These are phyloP conservation scores for Barnettozyma botsteinii DNA, from an alignment of 805 yeast species.

Conservation along the genomic window DNA sequence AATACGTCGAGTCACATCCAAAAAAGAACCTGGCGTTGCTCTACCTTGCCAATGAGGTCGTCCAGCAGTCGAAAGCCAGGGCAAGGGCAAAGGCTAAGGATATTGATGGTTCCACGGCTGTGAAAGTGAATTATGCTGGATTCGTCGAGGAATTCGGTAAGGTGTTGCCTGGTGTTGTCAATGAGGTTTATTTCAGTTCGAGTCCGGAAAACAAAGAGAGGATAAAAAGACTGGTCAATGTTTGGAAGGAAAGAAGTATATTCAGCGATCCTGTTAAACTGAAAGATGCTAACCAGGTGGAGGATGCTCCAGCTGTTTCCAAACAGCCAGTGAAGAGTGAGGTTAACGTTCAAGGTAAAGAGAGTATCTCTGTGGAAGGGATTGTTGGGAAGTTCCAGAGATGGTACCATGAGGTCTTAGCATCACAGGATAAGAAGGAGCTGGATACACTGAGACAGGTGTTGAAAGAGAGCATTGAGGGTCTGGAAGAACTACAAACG, in stretches of 20 bases:
- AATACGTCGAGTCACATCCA: constrained; percentile 30
- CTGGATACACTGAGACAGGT: constrained; percentile 1
- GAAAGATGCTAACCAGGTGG: constrained; percentile 2
- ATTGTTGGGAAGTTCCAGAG: constrained; percentile 14
- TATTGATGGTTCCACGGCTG: constrained; percentile 15
- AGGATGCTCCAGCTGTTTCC: background rate
- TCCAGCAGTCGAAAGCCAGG: constrained; percentile 65
- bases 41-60: constrained; percentile 74
- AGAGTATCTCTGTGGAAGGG: constrained; percentile 1
- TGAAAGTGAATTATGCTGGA: constrained; percentile 48
- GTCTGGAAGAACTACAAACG: constrained; percentile 14
- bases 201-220: constrained; percentile 26
- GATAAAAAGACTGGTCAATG: constrained; percentile 44
- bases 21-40: constrained; percentile 49
- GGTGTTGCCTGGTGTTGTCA: constrained; percentile 39
- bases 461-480: constrained; percentile 14
- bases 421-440: constrained; percentile 4
- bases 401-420: constrained; percentile 18
- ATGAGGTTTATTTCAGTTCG: constrained; percentile 19
- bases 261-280: constrained; percentile 25
- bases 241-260: constrained; percentile 52
- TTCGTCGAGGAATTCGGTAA: constrained; percentile 53
- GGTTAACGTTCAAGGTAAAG: background rate
- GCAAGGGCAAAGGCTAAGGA: background rate
- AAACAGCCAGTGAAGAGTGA: constrained; percentile 10